phyloP scores from a whole-genome alignment of 2,329 filamentous ascomycete genomes.

The Chaetomiaceae sp. region DNA sequence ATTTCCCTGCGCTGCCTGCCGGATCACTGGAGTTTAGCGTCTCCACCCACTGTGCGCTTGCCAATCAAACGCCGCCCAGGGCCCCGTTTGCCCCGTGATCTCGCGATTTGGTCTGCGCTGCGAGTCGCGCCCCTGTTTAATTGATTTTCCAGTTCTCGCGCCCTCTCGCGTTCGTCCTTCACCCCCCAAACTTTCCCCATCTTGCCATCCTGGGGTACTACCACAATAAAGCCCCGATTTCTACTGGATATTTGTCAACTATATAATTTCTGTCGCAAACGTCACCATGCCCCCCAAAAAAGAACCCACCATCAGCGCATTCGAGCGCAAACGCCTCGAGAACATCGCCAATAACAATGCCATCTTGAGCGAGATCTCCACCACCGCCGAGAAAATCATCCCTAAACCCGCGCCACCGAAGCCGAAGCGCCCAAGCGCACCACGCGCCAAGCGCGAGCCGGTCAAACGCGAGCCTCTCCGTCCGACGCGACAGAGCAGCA shows the following conservation, averaged over 20 bases:
- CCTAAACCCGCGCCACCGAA: conserved; percentile 49
- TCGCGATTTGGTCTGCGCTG: conserved; percentile 12
- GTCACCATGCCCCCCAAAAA: conserved; percentile 43
- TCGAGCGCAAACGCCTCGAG: conserved; percentile 76
- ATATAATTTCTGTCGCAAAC: not conserved
- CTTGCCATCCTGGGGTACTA: not conserved
- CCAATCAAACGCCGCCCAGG: not conserved
- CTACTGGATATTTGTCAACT: too few relatives aligned
- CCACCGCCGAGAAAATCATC: conserved; percentile 63
- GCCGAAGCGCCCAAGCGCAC: conserved; percentile 33
- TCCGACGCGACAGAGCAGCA: conserved; percentile 53
- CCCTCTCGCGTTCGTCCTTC: conserved; percentile 3
- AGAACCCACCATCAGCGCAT: conserved; percentile 66
- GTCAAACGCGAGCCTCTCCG: conserved; percentile 44
- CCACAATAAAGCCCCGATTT: too few relatives aligned
- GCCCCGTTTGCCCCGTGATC: conserved; percentile 20
- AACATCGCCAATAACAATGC: conserved; percentile 86
- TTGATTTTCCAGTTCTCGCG: conserved; percentile 18
- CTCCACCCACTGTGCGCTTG: not conserved
- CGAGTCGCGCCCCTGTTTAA: conserved; percentile 19
- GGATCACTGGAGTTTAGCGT: not conserved
- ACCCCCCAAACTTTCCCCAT: not conserved
- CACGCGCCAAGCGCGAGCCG: conserved; percentile 37
- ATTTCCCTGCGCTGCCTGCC: conserved; percentile 8
- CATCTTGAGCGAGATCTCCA: conserved; percentile 70